These are phyloP conservation scores for Vickermania ingenoplastis DNA, from an alignment of 208 protist species.

Conservation along the genomic window DNA sequence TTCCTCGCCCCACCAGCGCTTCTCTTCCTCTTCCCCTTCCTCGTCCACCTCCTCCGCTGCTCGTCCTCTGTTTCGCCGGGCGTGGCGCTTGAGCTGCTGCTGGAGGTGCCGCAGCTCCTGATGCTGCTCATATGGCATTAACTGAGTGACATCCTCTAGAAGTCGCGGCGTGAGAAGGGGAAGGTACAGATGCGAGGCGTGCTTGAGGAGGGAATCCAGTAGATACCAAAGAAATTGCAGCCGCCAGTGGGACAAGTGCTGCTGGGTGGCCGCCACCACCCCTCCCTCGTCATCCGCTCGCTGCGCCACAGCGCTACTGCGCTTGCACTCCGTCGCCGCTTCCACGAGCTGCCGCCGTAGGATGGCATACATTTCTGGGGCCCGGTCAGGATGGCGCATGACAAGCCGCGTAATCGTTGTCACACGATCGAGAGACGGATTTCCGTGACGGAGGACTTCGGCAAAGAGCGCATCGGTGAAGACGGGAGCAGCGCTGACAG, in stretches of 20 bases:
- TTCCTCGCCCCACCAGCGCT: too few relatives aligned
- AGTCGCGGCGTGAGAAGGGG: constrained; percentile 54
- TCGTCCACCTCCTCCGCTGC: too few relatives aligned
- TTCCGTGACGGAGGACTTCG: constrained; percentile 39
- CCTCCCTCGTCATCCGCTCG: too few relatives aligned
- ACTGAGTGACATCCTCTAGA: constrained; percentile 61
- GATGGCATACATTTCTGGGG: constrained; percentile 49
- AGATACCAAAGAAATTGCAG: constrained; percentile 76
- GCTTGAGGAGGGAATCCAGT: constrained; percentile 61
- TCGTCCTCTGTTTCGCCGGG: too few relatives aligned
- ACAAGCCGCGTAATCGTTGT: constrained; percentile 47
- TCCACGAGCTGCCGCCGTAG: constrained; percentile 54
- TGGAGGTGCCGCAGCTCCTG: too few relatives aligned
- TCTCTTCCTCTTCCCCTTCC: too few relatives aligned
- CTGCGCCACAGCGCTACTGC: constrained; percentile 50
- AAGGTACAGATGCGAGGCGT: constrained; percentile 63
- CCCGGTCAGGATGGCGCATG: constrained; percentile 40
- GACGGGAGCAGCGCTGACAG: constrained; percentile 8
- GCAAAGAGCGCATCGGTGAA: constrained; percentile 50
- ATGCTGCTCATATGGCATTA: constrained; percentile 65
- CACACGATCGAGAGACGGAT: constrained; percentile 33
- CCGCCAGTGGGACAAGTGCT: too few relatives aligned
- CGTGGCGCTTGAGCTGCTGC: too few relatives aligned
- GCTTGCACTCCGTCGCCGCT: constrained; percentile 8
- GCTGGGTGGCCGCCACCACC: too few relatives aligned